Evolutionary conservation across 2,329 filamentous ascomycete genomes (phyloP), one percentile per base, ranked within the genome.

Genomic region (Periconia digitata): DNA sequence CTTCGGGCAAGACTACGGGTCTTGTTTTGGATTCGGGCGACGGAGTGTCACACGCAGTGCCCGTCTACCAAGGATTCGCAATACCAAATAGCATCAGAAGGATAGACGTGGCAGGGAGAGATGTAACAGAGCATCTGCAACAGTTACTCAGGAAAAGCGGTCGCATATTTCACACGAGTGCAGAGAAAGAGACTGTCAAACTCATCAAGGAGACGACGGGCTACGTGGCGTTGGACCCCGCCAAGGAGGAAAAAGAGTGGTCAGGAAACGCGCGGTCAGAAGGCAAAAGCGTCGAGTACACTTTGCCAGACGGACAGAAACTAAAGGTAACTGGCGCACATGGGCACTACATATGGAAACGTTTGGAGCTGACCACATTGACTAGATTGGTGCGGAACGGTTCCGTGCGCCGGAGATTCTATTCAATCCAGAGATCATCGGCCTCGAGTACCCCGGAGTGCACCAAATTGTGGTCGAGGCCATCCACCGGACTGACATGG

Each of bases 391-490:
- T 40, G 84, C 92, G 50, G 94, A 99, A 75, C 85, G 94, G 42
- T 99, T 97, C 80, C 84, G 94, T 56, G 94, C 94, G 3, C 91
- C 94, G 1, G 94, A 99, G 73, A 97, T 99, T 60, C 82, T 99
- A 22, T 99, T 99, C 73, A 92, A 97, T 63, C 94, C 94, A 3
- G 94, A 97, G 68, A 86, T 99, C 62, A 96, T 99, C 62, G 91
- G 94, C 10, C 85, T 96, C 44, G 94, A 99, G 75, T 99, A 96
- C 75, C 90, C 91, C 6, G 94, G 94, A 51, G 87, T 99, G 46
- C 94, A 99, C 73, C 94, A 99, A 74, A 96, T 99, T 54, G 90
- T 99, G 29, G 92, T 96, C 46, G 94, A 99, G 68, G 85, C 94
- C 44, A 99, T 99, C 72, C 91, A 87, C 71, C 84, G 92, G 56